Base-by-base conservation (phyloP, 345 rosid genomes). In the Geranium rotundifolium region DNA sequence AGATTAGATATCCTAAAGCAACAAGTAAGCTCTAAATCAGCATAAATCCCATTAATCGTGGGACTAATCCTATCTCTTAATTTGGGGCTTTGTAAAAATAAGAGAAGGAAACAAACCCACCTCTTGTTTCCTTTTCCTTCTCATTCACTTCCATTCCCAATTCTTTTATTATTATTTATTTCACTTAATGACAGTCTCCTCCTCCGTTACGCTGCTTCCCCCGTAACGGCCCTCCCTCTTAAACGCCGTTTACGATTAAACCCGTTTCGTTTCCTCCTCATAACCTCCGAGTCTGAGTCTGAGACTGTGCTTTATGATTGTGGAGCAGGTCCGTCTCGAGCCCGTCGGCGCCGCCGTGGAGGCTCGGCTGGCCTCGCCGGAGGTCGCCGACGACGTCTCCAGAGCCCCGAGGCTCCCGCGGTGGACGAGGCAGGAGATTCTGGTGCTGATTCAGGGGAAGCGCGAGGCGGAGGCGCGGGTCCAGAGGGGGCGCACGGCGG, bases 391-490 rank as follows among this genome's bases (percentile, higher is more conserved):
- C 30, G 96, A 86, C 67, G 78, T 81, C 10, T 73, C 71, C 60
- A 84, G 82, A 76, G 77, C 84, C 49, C 85, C 90, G 41, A 72
- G 99, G 41, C 90, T 88, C 54, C 99, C 99, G 23, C 91, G 99
- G 4, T 93, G 99, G 99, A 93, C 99, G 49, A 67, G 99, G 67
- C 97, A 90, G 71, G 99, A 93, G 74, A 93, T 93, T 52, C 83
- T 88, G 8, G 97, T 93, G 19, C 85, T 93, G 67, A 90, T 93
- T 63, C 99, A 90, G 13, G 99, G 99, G 62, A 90, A 93, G 72
- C 81, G 84, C 67, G 88, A 86, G 58, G 99, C 96, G 13, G 99
- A 93, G 89, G 86, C 78, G 39, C 84, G 90, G 54, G 90, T 82
- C 62, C 70, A 96, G 60, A 69, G 99, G 39, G 96, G 97, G 0